Conservation (phyloP, 306 rosid genomes). For the Malus fusca region DNA sequence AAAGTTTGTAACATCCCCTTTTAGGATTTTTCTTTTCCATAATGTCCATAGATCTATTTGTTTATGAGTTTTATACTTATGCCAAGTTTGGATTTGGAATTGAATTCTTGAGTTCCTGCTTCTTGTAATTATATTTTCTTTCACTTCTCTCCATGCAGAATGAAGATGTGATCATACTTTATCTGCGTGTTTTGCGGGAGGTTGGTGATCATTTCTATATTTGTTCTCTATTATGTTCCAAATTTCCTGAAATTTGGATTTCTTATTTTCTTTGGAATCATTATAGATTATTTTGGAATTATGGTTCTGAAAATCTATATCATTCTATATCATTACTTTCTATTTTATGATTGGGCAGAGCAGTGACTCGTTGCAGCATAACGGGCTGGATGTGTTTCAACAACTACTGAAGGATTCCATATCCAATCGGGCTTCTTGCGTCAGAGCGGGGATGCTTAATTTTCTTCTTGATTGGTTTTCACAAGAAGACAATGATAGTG, state of each 20-base stretch:
- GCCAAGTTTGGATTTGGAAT: conserved; percentile 3
- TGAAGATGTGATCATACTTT: conserved; percentile 78
- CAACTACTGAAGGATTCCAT: conserved; percentile 80
- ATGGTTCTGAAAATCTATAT: conserved; percentile 21
- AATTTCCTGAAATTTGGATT: background rate
- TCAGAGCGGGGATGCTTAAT: conserved; percentile 94
- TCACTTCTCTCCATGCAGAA: conserved; percentile 47
- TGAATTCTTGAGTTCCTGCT: conserved; percentile 1
- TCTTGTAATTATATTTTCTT: conserved; percentile 14
- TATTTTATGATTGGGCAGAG: conserved; percentile 93
- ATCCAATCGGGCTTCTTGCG: conserved; percentile 92
- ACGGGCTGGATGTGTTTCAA: conserved; percentile 68
- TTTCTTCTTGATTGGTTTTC: conserved; percentile 97
- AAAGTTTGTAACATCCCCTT: conserved; percentile 17
- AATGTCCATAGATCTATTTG: background rate
- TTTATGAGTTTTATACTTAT: conserved; percentile 3
- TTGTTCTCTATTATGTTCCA: background rate
- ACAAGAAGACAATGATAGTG: conserved; percentile 58
- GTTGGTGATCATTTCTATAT: conserved; percentile 46
- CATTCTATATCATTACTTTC: conserved; percentile 31
- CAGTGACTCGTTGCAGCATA: conserved; percentile 80
- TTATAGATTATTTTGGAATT: background rate
- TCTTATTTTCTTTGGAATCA: background rate
- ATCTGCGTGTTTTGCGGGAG: conserved; percentile 77
- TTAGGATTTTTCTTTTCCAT: conserved; percentile 1